Percentiles rank a stretch among this genome's conserved stretches.
Conservation (phyloP, 2,329 filamentous ascomycete genomes). For the Pseudogymnoascus sp. region DNA sequence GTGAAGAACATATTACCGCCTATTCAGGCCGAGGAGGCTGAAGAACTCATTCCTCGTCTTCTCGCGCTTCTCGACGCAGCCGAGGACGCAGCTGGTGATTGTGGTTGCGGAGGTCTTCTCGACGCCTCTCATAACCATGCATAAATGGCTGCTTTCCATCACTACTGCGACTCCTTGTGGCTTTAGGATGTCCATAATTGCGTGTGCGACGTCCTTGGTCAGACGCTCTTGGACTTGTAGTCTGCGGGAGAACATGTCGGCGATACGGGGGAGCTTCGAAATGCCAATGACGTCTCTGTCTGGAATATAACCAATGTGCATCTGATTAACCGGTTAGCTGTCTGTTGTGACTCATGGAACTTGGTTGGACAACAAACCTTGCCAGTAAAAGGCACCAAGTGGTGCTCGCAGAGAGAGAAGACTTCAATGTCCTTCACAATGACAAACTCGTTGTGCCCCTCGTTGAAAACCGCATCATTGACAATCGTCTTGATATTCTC, state of each 20-base stretch:
- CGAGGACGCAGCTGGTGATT: slow-evolving; percentile 95
- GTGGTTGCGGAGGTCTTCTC: slow-evolving; percentile 83
- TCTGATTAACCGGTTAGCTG: slow-evolving; percentile 45
- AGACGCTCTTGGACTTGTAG: slow-evolving; percentile 94
- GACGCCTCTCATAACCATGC: slow-evolving; percentile 99
- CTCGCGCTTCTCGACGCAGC: slow-evolving; percentile 84
- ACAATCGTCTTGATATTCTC: slow-evolving; percentile 88
- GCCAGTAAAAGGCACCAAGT: slow-evolving; percentile 91
- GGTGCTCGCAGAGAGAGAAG: slow-evolving; percentile 92
- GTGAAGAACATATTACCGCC: slow-evolving; percentile 29
- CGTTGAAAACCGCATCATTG: slow-evolving; percentile 90
- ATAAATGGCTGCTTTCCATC: slow-evolving; percentile 93
- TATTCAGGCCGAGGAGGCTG: slow-evolving; percentile 65
- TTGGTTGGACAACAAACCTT: slow-evolving; percentile 55
- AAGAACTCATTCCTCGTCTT: slow-evolving; percentile 96
- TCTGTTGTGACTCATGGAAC: not conserved
- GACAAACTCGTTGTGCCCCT: slow-evolving; percentile 94
- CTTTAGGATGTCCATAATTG: slow-evolving; percentile 85
- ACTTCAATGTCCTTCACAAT: slow-evolving; percentile 98
- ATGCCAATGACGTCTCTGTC: slow-evolving; percentile 86
- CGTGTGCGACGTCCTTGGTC: slow-evolving; percentile 91
- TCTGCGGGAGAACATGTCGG: slow-evolving; percentile 90
- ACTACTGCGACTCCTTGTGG: slow-evolving; percentile 94
- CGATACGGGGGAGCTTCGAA: slow-evolving; percentile 90
- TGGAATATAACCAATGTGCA: slow-evolving; percentile 99